Base-by-base conservation (phyloP, 2,329 filamentous ascomycete species). In the Rutstroemia sp. region DNA sequence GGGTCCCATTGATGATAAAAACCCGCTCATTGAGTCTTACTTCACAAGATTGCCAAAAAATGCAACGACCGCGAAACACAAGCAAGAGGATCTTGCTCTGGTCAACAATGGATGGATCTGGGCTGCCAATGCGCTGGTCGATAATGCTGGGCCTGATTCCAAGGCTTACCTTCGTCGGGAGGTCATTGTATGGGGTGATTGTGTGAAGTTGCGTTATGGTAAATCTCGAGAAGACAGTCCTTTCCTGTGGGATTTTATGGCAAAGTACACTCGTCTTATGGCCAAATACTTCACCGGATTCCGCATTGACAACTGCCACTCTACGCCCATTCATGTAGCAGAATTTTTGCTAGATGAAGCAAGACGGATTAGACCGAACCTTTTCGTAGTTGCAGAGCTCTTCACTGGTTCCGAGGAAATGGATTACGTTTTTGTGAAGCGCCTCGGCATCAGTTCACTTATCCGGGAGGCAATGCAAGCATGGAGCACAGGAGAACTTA, bases 31-130 rank as follows among this genome's bases (percentile, higher is more conserved):
- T 61, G 94, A 99, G 75, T 80, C 88, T 0, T 99, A 99, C 74
- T 99, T 99, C 72, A 97, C 94, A 0, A 84, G 92, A 27, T 77
- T 99, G 42, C 89, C 92, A 1, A 70, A 80, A 30, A 96, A 95
- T 65, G 82, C 87, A 10, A 82, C 79, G 10, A 96, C 94, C 0
- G 79, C 83, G 59, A 85, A 89, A 66, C 87, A 95, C 67, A 85
- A 85, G 57, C 79, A 85, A 1, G 86, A 86, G 57, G 86, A 91
- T 45, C 78, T 95, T 47, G 89, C 90, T 2, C 75, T 99, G 52
- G 92, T 86, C 42, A 97, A 97, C 73, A 99, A 99, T 68, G 94
- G 94, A 45, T 99, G 94, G 94, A 92, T 99, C 8, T 99, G 94
- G 94, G 92, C 90, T 58, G 92, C 92, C 5, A 95, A 97, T 73